Evolutionary conservation across 2,329 filamentous ascomycete genomes (phyloP), one percentile per base, ranked within the genome.

Genomic region (Phialophora expanda): DNA sequence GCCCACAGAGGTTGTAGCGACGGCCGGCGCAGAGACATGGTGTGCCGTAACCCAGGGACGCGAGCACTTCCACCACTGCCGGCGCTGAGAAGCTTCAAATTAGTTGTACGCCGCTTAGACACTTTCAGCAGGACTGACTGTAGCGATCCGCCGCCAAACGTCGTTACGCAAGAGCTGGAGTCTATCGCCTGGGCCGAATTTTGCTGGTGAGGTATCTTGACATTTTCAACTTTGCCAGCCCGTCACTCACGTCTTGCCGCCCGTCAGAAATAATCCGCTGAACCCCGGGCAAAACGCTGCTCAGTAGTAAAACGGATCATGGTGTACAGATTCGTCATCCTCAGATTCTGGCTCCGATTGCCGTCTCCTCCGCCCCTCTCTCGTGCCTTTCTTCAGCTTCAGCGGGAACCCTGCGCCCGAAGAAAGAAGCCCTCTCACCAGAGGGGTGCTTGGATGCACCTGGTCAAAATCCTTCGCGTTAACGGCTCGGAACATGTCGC

Each of bases 391-490:
- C 62, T 73, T 73, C 60, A 73, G 54, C 51, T 72, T 73, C 50
- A 73, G 51, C 2, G 71, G 71, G 61, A 69, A 71, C 1, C 69
- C 69, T 41, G 71, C 71, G 32, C 71, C 71, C 22, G 69, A 67
- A 17, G 70, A 66, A 32, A 72, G 53, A 30, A 73, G 64, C 5
- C 72, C 72, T 61, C 62, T 69, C 12, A 73, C 72, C 41, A 73
- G 57, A 48, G 67, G 66, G 12, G 71, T 73, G 61, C 72, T 73
- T 11, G 71, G 68, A 53, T 73, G 70, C 2, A 73, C 70, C 50
- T 70, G 69, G 51, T 73, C 71, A 56, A 73, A 73, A 46, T 72
- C 71, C 66, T 73, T 73, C 14, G 72, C 72, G 46, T 73, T 73
- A 56, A 72, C 70, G 22, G 71, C 71, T 56, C 66, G 56, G 56